phyloP scores from a whole-genome alignment of 768 basidiomycete genomes.

The Boletus pseudo-olivaceus region DNA sequence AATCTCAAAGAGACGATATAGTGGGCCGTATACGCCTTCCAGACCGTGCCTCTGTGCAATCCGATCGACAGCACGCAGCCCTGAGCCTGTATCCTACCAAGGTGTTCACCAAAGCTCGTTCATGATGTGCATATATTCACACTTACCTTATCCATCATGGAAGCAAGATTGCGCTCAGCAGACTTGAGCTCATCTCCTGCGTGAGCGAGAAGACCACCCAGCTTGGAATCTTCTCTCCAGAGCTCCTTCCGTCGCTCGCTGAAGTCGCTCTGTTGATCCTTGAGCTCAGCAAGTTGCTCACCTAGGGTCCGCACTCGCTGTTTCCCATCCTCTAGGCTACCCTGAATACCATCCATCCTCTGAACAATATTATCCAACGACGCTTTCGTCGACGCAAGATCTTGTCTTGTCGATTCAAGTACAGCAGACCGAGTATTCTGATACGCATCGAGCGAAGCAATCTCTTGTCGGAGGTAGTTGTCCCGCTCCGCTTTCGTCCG shows the following conservation, averaged over 20 bases:
- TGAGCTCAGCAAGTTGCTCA: slow-evolving; percentile 58
- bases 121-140: neutral
- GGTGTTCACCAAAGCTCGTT: neutral
- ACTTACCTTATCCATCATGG: slow-evolving; percentile 94
- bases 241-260: slow-evolving; percentile 85
- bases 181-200: slow-evolving; percentile 78
- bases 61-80: slow-evolving; percentile 79
- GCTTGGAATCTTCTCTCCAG: slow-evolving; percentile 92
- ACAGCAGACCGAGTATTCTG: slow-evolving; percentile 52
- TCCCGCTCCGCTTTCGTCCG: slow-evolving; percentile 82
- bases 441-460: slow-evolving; percentile 63
- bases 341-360: slow-evolving; percentile 53
- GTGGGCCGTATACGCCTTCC: slow-evolving; percentile 86
- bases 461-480: slow-evolving; percentile 74
- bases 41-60: slow-evolving; percentile 75
- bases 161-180: slow-evolving; percentile 73
- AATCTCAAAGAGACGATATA: slow-evolving; percentile 92
- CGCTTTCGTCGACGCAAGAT: slow-evolving; percentile 45
- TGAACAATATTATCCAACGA: slow-evolving; percentile 56
- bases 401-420: slow-evolving; percentile 49
- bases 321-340: slow-evolving; percentile 63
- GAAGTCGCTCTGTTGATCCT: slow-evolving; percentile 64
- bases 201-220: slow-evolving; percentile 71
- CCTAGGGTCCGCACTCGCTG: slow-evolving; percentile 51
- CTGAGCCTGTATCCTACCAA: slow-evolving; percentile 84